Evolutionary conservation across 352 stramenopile genomes (phyloP), one percentile per base, ranked within the genome.

Genomic region (Albugo laibachii): DNA sequence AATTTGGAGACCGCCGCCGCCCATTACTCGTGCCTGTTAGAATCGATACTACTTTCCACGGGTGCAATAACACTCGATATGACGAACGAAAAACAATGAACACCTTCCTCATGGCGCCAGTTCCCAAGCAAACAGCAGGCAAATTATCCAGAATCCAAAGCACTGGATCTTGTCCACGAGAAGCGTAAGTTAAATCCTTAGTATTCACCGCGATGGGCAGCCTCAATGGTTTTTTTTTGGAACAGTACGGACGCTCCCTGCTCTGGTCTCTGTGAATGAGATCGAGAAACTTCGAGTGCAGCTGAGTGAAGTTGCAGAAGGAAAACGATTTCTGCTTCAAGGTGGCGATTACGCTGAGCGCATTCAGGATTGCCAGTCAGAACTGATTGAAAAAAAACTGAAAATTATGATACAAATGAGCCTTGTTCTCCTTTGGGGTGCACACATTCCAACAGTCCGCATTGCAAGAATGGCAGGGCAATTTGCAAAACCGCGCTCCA

Each of bases 321-420:
- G 95, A 41, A 94, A 98, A 62, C 88, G 92, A 49, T 98, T 99
- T 62, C 61, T 99, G 41, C 68, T 99, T 48, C 97, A 98, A 71
- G 95, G 94, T 39, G 95, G 95, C 13, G 95, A 99, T 73, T 99
- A 94, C 65, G 94, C 95, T 41, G 95, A 98, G 71, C 75, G 80
- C 31, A 98, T 99, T 65, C 79, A 95, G 51, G 84, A 95, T 53
- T 95, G 79, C 55, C 70, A 80, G 50, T 56, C 73, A 1, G 70
- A 79, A 40, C 50, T 84, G 31, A 93, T 93, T 54, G 79, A 89
- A 62, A 89, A 93, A 65, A 93, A 92, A 62, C 64, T 92, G 56
- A 85, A 85, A 45, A 94, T 99, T 55, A 88, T 98, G 63, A 82
- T 93, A 56, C 77, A 98, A 70, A 98, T 98, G 94, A 86, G 89